Evolutionary conservation across 768 basidiomycete species (phyloP).

Genomic region (Auricularia sp.): DNA sequence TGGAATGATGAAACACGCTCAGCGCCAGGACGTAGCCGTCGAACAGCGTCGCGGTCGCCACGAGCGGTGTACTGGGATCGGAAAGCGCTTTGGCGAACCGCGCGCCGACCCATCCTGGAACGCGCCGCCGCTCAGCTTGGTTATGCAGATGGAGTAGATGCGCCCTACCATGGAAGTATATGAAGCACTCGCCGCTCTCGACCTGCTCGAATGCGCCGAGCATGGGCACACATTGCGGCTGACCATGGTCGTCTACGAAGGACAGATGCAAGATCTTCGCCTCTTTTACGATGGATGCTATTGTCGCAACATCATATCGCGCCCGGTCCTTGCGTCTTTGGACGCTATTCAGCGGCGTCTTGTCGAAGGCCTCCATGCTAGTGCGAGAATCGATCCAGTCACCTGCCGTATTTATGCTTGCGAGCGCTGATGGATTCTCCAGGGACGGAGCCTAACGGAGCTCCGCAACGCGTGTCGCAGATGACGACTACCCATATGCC

Average conservation of each 20-base stretch:
- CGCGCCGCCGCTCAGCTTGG: background rate
- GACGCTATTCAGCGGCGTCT: conserved; percentile 21
- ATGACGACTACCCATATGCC: too few species aligned
- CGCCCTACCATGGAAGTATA: conserved; percentile 12
- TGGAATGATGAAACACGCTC: conserved; percentile 8
- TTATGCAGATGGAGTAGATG: background rate
- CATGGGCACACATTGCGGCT: conserved; percentile 15
- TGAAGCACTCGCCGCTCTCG: conserved; percentile 7
- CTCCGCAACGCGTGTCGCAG: too few species aligned
- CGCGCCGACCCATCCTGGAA: conserved; percentile 2
- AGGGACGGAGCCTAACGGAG: too few species aligned
- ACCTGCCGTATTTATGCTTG: too few species aligned
- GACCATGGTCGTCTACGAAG: conserved; percentile 11
- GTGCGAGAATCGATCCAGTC: too few species aligned
- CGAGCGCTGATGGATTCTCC: too few species aligned
- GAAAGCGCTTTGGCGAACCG: conserved; percentile 3
- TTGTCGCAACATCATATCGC: conserved; percentile 12
- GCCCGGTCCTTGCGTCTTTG: conserved; percentile 15
- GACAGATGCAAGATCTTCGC: conserved; percentile 12
- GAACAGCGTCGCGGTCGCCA: conserved; percentile 10
- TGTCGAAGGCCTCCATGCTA: conserved; percentile 10
- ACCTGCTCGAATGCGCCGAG: conserved; percentile 11
- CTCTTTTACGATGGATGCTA: conserved; percentile 10
- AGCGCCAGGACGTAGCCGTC: conserved; percentile 15
- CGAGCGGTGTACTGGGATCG: conserved; percentile 6